A percentile compares a stretch with the other conserved stretches of the same genome.
Conservation (phyloP, 2,329 filamentous ascomycete genomes). For the Alternaria sp. region DNA sequence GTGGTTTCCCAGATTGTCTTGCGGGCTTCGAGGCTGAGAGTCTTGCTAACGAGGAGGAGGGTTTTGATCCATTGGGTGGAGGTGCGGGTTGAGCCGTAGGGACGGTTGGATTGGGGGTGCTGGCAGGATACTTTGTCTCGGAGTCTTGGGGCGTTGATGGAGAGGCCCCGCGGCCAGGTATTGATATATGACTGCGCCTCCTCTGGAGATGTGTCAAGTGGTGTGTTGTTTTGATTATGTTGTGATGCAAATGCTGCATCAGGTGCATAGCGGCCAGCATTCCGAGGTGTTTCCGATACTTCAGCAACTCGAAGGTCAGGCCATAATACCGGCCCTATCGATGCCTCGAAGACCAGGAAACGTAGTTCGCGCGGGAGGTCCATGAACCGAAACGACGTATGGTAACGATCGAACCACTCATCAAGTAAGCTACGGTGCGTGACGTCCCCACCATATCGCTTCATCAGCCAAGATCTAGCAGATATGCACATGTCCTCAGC, state of each 20-base stretch:
- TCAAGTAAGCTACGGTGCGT: rapidly evolving
- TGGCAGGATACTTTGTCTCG: not conserved
- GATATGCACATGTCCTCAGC: not conserved
- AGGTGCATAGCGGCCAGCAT: not conserved
- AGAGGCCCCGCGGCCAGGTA: not conserved
- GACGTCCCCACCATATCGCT: not conserved
- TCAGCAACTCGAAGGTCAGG: not conserved
- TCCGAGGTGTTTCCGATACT: not conserved
- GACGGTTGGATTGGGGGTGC: not conserved
- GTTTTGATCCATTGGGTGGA: not conserved
- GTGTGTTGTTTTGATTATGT: not conserved
- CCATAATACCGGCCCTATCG: not conserved
- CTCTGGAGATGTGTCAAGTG: not conserved
- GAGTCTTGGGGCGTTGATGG: not conserved
- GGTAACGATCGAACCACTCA: not conserved
- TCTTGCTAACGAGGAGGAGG: not conserved
- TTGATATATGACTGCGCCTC: not conserved
- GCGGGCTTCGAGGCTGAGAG: not conserved
- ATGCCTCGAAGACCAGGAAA: not conserved
- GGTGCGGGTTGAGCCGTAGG: not conserved
- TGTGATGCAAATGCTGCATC: not conserved
- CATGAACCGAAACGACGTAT: not conserved
- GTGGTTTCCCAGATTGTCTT: not conserved
- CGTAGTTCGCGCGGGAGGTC: not conserved
- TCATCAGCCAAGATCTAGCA: not conserved